A percentile compares a stretch with the other conserved stretches of the same genome.
Evolutionary conservation across 257 asterid species (phyloP).

Genomic region (Penstemon davidsonii): DNA sequence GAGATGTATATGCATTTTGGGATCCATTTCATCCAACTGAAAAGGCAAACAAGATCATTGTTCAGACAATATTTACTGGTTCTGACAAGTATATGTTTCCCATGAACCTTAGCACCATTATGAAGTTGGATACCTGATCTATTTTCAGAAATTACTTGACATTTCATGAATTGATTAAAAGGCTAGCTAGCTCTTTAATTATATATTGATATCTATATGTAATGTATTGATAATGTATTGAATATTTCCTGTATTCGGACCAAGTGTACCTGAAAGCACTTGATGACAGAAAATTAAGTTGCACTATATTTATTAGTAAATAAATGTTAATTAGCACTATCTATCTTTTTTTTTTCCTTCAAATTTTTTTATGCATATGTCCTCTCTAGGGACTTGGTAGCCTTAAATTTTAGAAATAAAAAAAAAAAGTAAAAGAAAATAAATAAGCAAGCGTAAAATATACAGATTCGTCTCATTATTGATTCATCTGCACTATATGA

Average conservation of each 20-base stretch:
- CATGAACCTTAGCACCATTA: constrained; percentile 53
- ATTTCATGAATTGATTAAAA: not conserved
- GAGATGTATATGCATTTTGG: constrained; percentile 51
- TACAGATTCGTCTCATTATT: too few species aligned
- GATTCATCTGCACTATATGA: too few species aligned
- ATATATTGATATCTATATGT: too few species aligned
- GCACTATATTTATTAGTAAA: too few species aligned
- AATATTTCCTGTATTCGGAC: not conserved
- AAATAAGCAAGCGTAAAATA: too few species aligned
- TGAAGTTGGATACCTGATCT: constrained; percentile 37
- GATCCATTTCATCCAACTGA: constrained; percentile 54
- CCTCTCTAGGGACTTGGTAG: too few species aligned
- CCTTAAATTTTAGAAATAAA: too few species aligned
- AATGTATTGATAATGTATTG: not conserved
- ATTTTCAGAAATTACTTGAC: not conserved
- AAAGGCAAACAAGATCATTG: constrained; percentile 44
- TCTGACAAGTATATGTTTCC: constrained; percentile 44
- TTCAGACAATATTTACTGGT: constrained; percentile 39
- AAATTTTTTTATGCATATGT: too few species aligned
- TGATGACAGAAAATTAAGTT: not conserved
- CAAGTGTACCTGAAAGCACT: not conserved
- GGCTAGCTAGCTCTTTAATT: not conserved
- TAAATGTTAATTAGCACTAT: too few species aligned
- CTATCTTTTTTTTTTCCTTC: too few species aligned
- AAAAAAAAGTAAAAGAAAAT: too few species aligned